Conservation (phyloP, 2,329 filamentous ascomycete species). For the Phialophora verrucosa region DNA sequence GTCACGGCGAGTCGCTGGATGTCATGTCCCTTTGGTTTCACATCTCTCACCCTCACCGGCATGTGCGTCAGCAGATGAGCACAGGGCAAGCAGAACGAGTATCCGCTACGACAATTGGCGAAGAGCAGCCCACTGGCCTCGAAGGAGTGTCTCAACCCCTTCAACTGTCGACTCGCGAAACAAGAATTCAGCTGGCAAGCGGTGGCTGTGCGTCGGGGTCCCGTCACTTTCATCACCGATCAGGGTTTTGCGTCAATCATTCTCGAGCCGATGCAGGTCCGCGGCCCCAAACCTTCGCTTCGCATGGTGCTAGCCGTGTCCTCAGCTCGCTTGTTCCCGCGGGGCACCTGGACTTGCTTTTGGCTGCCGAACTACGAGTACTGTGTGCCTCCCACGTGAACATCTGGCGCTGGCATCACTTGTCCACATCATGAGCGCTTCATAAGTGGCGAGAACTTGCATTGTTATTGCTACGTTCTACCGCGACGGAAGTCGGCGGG, state of each 20-base stretch:
- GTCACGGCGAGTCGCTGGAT: constrained; percentile 14
- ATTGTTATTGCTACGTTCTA: background rate
- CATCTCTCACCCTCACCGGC: constrained; percentile 10
- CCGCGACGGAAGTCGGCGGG: background rate
- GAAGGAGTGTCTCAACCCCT: constrained; percentile 6
- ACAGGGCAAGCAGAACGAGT: constrained; percentile 7
- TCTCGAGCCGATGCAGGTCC: constrained; percentile 21
- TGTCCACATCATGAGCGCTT: background rate
- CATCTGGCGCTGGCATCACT: background rate
- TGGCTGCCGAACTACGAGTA: background rate
- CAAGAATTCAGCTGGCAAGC: constrained; percentile 20
- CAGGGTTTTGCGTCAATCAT: constrained; percentile 8
- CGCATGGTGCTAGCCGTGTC: constrained; percentile 2
- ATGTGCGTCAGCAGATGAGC: constrained; percentile 24
- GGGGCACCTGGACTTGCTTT: background rate
- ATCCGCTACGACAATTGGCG: constrained; percentile 2
- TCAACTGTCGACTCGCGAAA: constrained; percentile 1
- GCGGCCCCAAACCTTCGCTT: background rate
- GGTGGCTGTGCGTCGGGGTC: constrained; percentile 8
- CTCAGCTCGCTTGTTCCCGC: constrained; percentile 25
- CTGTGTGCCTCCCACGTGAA: background rate
- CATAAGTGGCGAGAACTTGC: background rate
- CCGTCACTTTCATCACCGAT: constrained; percentile 9
- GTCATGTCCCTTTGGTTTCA: constrained; percentile 12
- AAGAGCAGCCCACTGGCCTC: background rate